Conservation (phyloP, 2,329 filamentous ascomycete genomes). For the Didymella glomerata region DNA sequence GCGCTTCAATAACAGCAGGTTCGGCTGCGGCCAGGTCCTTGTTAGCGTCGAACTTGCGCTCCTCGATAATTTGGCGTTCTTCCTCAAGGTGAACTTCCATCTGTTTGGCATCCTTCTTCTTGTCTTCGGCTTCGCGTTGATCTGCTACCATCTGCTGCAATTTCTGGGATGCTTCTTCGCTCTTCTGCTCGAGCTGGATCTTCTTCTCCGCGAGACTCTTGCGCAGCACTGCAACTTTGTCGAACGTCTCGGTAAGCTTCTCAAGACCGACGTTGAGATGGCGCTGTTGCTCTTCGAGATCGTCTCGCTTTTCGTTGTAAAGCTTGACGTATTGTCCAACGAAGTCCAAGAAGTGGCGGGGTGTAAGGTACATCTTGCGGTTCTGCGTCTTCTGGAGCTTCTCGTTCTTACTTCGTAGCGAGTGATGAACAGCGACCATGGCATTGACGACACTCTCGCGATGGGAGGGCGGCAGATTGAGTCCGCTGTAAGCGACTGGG, state of each 20-base stretch:
- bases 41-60: slow-evolving; percentile 83
- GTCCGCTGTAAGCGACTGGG: slow-evolving; percentile 87
- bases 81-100: slow-evolving; percentile 87
- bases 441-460: slow-evolving; percentile 93
- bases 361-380: slow-evolving; percentile 90
- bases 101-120: slow-evolving; percentile 86
- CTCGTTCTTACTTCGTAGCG: slow-evolving; percentile 85
- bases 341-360: slow-evolving; percentile 96
- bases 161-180: slow-evolving; percentile 96
- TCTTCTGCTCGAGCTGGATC: slow-evolving; percentile 88
- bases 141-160: slow-evolving; percentile 96
- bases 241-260: slow-evolving; percentile 94
- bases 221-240: slow-evolving; percentile 93
- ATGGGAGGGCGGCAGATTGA: slow-evolving; percentile 85
- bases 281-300: slow-evolving; percentile 96
- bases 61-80: slow-evolving; percentile 87
- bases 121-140: slow-evolving; percentile 91
- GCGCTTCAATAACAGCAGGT: slow-evolving; percentile 89
- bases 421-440: slow-evolving; percentile 99
- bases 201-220: slow-evolving; percentile 94
- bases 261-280: slow-evolving; percentile 98
- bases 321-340: slow-evolving; percentile 97
- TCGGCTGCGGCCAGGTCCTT: slow-evolving; percentile 89
- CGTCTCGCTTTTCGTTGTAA: slow-evolving; percentile 97
- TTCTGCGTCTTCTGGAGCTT: slow-evolving; percentile 91